These are phyloP conservation scores for Dictyostelium citrinum DNA, from an alignment of 78 protist genomes.

Conservation along the genomic window DNA sequence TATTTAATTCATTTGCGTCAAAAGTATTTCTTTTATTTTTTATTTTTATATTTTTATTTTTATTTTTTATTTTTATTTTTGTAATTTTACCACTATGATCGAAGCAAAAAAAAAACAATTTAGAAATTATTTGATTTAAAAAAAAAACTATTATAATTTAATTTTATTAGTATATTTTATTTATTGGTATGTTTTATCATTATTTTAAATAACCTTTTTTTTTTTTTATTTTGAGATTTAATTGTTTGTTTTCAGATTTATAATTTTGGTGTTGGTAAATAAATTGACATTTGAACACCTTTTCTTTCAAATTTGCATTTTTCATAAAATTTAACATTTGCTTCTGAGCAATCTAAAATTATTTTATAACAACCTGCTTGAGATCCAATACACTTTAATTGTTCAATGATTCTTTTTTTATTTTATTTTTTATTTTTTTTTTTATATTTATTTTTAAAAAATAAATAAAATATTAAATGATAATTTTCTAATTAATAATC, in stretches of 20 bases:
- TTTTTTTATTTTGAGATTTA: background rate
- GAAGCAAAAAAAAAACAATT: too few species aligned
- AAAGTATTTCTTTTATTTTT: too few species aligned
- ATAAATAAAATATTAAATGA: background rate
- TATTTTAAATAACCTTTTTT: too few species aligned
- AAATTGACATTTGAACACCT: constrained; percentile 60
- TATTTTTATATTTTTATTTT: too few species aligned
- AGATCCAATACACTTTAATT: constrained; percentile 57
- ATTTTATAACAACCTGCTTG: constrained; percentile 78
- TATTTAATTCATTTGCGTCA: too few species aligned
- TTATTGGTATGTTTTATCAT: too few species aligned
- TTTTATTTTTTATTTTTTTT: background rate
- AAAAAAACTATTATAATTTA: too few species aligned
- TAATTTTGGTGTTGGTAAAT: background rate
- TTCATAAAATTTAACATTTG: constrained; percentile 81
- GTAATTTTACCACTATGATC: too few species aligned
- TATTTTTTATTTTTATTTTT: too few species aligned
- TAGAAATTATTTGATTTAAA: too few species aligned
- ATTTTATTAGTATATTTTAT: too few species aligned
- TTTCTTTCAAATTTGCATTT: constrained; percentile 67
- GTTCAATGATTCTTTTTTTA: constrained; percentile 60
- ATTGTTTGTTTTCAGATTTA: background rate
- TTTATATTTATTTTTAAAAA: background rate
- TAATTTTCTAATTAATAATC: too few species aligned
- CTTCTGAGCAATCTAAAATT: constrained; percentile 84